Evolutionary conservation across 2,329 filamentous ascomycete genomes (phyloP).

Genomic region (Pyrenophora teres): DNA sequence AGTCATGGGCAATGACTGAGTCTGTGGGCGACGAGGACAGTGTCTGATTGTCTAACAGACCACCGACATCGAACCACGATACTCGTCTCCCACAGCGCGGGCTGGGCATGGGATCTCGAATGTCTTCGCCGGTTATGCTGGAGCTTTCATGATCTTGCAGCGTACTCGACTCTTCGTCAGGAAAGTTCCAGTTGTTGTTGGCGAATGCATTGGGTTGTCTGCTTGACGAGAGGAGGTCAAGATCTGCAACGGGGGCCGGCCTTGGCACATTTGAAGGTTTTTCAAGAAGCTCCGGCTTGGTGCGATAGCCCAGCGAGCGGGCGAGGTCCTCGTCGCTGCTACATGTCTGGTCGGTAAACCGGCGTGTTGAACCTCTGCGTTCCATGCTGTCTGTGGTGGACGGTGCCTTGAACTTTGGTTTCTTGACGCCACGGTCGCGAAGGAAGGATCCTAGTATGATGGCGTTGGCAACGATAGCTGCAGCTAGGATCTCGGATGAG

Average conservation of each 20-base stretch:
- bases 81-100: slow-evolving; percentile 57
- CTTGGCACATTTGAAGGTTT: slow-evolving; percentile 49
- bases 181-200: slow-evolving; percentile 44
- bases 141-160: slow-evolving; percentile 30
- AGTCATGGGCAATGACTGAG: slow-evolving; percentile 50
- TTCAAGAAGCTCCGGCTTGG: slow-evolving; percentile 57
- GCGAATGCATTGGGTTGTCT: slow-evolving; percentile 31
- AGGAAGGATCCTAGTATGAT: slow-evolving; percentile 92
- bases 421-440: slow-evolving; percentile 87
- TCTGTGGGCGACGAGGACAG: slow-evolving; percentile 39
- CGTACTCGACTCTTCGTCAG: slow-evolving; percentile 22
- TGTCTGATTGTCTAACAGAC: slow-evolving; percentile 63
- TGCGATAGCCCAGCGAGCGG: slow-evolving; percentile 73
- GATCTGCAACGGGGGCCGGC: slow-evolving; percentile 42
- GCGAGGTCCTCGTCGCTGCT: slow-evolving; percentile 93
- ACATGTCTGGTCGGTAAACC: slow-evolving; percentile 72
- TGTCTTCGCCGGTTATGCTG: slow-evolving; percentile 26
- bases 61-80: slow-evolving; percentile 85
- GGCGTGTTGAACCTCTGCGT: slow-evolving; percentile 62
- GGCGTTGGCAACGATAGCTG: slow-evolving; percentile 83
- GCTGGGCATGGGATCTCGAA: slow-evolving; percentile 45
- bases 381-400: slow-evolving; percentile 59
- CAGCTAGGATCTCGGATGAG: slow-evolving; percentile 87
- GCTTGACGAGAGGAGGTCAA: slow-evolving; percentile 30
- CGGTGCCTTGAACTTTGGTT: slow-evolving; percentile 70